phyloP scores from a whole-genome alignment of 2,329 filamentous ascomycete genomes.

The Davidsoniella eucalypti region DNA sequence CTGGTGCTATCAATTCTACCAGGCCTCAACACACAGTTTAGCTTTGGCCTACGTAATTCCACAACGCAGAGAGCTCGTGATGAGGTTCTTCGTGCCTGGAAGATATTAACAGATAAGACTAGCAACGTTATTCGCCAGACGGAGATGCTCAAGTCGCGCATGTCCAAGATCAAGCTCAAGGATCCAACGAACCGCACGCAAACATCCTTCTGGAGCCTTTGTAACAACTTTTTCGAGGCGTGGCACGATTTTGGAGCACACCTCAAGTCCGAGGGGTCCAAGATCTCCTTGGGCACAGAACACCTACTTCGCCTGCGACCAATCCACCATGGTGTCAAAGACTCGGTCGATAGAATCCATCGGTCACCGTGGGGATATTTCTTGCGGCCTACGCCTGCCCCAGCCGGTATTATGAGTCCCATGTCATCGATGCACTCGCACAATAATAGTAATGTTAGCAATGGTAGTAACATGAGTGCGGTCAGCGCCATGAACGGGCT shows the following conservation, averaged over 20 bases:
- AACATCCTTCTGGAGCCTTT: constrained; percentile 48
- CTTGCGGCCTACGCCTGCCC: constrained; percentile 17
- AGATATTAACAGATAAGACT: constrained; percentile 54
- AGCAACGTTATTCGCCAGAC: constrained; percentile 55
- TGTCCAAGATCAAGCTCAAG: constrained; percentile 69
- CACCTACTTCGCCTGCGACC: constrained; percentile 60
- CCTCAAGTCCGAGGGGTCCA: constrained; percentile 35
- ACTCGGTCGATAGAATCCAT: constrained; percentile 57
- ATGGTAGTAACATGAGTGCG: neutral
- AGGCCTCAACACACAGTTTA: constrained; percentile 49
- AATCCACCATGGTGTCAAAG: constrained; percentile 68
- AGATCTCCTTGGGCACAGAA: constrained; percentile 42
- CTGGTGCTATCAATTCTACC: constrained; percentile 58
- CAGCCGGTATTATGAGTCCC: constrained; percentile 12
- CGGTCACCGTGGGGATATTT: constrained; percentile 40
- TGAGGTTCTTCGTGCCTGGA: constrained; percentile 49
- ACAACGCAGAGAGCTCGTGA: constrained; percentile 40
- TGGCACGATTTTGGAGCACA: constrained; percentile 50
- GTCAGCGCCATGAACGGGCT: neutral
- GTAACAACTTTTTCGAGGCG: constrained; percentile 55
- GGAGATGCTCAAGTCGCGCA: constrained; percentile 51
- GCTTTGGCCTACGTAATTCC: constrained; percentile 44
- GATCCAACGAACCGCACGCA: constrained; percentile 59
- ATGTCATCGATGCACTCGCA: constrained; percentile 9
- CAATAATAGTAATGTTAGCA: constrained; percentile 7